These are phyloP conservation scores for Macrotyloma uniflorum DNA, from an alignment of 306 rosid species.

Conservation along the genomic window DNA sequence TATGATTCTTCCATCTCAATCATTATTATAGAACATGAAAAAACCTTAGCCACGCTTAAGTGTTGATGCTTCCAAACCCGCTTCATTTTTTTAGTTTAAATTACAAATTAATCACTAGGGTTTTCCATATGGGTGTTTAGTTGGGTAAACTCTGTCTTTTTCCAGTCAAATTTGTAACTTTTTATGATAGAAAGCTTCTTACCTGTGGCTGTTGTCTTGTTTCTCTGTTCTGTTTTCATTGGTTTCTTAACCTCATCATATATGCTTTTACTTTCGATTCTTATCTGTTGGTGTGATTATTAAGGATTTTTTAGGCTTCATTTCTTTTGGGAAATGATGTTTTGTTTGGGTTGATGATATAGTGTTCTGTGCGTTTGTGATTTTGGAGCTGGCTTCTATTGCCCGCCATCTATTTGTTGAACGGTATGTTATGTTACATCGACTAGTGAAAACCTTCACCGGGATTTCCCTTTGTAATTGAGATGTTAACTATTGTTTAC, in stretches of 20 bases:
- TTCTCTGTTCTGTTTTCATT: neutral
- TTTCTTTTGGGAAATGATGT: neutral
- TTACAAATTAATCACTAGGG: conserved; percentile 15
- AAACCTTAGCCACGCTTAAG: neutral
- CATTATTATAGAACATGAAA: neutral
- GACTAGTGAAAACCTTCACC: neutral
- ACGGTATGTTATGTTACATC: neutral
- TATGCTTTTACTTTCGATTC: neutral
- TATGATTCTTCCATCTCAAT: neutral
- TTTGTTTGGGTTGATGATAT: conserved; percentile 16
- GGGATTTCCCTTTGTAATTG: neutral
- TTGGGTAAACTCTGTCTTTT: neutral
- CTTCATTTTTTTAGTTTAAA: conserved; percentile 10
- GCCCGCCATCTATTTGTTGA: conserved; percentile 35
- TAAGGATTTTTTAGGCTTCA: neutral
- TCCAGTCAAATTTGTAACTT: neutral
- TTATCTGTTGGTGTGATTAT: neutral
- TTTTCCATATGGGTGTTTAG: conserved; percentile 5
- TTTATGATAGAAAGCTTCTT: neutral
- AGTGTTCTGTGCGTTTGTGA: neutral
- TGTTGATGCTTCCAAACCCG: conserved; percentile 10
- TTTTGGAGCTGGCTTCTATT: conserved; percentile 6
- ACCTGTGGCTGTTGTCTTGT: neutral
- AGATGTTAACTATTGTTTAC: neutral
- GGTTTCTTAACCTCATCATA: neutral